phyloP scores from a whole-genome alignment of 148 eudicot genomes.

The Oxyria digyna region DNA sequence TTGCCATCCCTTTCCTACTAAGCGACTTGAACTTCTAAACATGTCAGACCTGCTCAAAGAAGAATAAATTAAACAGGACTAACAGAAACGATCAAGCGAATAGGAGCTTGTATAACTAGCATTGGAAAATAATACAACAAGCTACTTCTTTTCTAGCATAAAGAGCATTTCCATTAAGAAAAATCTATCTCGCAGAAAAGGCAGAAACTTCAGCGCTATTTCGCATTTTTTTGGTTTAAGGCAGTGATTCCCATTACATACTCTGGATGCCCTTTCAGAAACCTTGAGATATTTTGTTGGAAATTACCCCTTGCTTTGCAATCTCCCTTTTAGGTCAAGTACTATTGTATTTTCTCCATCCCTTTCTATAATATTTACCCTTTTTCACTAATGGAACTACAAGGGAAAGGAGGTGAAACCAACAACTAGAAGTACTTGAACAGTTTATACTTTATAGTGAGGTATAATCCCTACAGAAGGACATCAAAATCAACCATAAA shows the following conservation, averaged over 20 bases:
- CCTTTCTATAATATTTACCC: too few species aligned
- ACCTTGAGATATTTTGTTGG: too few species aligned
- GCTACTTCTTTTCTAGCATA: too few species aligned
- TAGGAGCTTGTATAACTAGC: not conserved
- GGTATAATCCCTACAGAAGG: not conserved
- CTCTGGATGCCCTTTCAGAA: too few species aligned
- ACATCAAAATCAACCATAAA: not conserved
- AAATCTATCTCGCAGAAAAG: not conserved
- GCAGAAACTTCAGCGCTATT: not conserved
- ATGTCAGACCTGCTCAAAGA: slow-evolving; percentile 46
- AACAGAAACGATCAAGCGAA: not conserved
- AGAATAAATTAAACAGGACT: not conserved
- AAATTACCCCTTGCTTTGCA: too few species aligned
- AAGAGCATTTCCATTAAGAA: not conserved
- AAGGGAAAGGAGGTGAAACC: not conserved
- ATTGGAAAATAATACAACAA: not conserved
- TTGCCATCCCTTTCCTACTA: slow-evolving; percentile 62
- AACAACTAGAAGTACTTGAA: not conserved
- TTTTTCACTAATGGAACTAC: not conserved
- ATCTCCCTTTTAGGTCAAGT: too few species aligned
- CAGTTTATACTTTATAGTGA: not conserved
- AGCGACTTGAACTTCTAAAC: slow-evolving; percentile 46
- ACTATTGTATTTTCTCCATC: too few species aligned
- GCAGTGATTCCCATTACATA: not conserved
- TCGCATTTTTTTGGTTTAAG: not conserved